phyloP scores from a whole-genome alignment of 1,139 yeast species.

The Lodderomyces theae region DNA sequence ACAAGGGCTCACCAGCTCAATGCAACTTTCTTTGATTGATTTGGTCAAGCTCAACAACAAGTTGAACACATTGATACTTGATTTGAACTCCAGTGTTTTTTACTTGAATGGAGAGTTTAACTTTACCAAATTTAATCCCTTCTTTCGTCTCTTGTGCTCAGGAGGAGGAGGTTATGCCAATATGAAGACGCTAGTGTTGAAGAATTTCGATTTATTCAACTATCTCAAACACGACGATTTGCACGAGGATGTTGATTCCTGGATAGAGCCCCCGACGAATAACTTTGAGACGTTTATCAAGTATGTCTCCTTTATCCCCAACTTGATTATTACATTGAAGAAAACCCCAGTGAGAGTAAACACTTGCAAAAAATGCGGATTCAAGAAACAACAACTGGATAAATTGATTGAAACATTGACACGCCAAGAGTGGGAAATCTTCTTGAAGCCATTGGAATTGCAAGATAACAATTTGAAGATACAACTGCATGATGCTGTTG shows the following conservation, averaged over 20 bases:
- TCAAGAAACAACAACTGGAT: slow-evolving; percentile 17
- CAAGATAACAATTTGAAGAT: slow-evolving; percentile 18
- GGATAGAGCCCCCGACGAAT: slow-evolving; percentile 22
- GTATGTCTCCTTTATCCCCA: slow-evolving; percentile 25
- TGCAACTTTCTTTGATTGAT: slow-evolving; percentile 51
- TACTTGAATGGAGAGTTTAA: slow-evolving; percentile 32
- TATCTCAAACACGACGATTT: slow-evolving; percentile 21
- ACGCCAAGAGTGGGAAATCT: slow-evolving; percentile 27
- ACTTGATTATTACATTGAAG: slow-evolving; percentile 25
- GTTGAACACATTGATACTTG: slow-evolving; percentile 40
- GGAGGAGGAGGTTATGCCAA: slow-evolving; percentile 33
- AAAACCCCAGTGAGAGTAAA: slow-evolving; percentile 21
- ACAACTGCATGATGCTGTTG: slow-evolving; percentile 15
- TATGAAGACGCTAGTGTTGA: slow-evolving; percentile 25
- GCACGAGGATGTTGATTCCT: slow-evolving; percentile 17
- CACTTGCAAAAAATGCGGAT: slow-evolving; percentile 39
- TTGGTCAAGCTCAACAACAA: slow-evolving; percentile 25
- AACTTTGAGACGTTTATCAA: slow-evolving; percentile 30
- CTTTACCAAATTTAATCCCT: slow-evolving; percentile 37
- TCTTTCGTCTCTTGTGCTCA: slow-evolving; percentile 43
- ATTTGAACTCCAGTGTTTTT: slow-evolving; percentile 49
- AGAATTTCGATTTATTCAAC: slow-evolving; percentile 36
- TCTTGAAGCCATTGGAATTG: slow-evolving; percentile 24
- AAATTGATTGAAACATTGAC: slow-evolving; percentile 19
- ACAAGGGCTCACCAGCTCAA: slow-evolving; percentile 34